These are phyloP conservation scores for Ogataea hybrid DNA, from an alignment of 1,139 yeast species.

Conservation along the genomic window DNA sequence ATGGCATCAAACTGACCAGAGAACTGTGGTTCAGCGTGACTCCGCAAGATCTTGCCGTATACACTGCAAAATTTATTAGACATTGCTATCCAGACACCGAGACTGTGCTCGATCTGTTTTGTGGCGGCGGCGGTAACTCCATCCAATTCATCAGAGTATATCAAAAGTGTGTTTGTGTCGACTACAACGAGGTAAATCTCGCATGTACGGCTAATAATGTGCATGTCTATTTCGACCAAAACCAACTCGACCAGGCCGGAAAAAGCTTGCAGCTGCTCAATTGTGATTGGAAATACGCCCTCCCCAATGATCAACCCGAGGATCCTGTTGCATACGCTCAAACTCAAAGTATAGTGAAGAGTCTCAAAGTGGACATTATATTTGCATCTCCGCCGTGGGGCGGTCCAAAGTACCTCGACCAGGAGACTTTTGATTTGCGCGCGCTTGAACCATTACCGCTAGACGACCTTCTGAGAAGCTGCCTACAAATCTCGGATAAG, in stretches of 20 bases:
- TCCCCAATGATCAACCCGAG: constrained; percentile 10
- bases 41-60: constrained; percentile 71
- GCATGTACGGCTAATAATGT: constrained; percentile 72
- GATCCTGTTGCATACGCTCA: constrained; percentile 17
- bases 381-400: constrained; percentile 98
- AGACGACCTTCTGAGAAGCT: constrained; percentile 41
- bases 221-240: constrained; percentile 46
- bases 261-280: constrained; percentile 46
- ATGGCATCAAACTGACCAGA: constrained; percentile 69
- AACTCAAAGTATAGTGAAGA: constrained; percentile 2
- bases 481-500: constrained; percentile 46
- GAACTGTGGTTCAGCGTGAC: constrained; percentile 93
- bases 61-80: constrained; percentile 56
- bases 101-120: constrained; percentile 66
- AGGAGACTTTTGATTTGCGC: constrained; percentile 51
- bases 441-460: constrained; percentile 54
- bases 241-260: constrained; percentile 38
- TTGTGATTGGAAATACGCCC: constrained; percentile 57
- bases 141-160: constrained; percentile 73
- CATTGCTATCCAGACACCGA: constrained; percentile 49
- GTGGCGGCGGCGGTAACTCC: constrained; percentile 96
- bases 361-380: constrained; percentile 50
- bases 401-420: constrained; percentile 64
- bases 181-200: constrained; percentile 57
- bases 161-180: constrained; percentile 63